phyloP scores from a whole-genome alignment of 768 basidiomycete genomes.

The Hypsizygus marmoreus region DNA sequence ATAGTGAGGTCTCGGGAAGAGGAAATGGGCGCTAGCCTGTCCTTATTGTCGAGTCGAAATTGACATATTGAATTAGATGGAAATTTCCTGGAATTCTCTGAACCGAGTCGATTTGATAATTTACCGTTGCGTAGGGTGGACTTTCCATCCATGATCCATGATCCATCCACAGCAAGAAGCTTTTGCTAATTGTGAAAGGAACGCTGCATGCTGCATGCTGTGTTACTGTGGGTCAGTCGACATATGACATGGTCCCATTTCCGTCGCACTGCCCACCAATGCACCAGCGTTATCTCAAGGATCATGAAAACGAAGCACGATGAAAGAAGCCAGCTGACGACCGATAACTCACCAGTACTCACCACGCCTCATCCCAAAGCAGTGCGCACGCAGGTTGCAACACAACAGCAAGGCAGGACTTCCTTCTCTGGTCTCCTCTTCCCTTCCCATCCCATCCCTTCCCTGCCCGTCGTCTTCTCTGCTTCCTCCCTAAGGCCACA shows the following conservation, averaged over 20 bases:
- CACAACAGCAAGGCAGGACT: slow-evolving; percentile 1
- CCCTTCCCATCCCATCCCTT: slow-evolving; percentile 9
- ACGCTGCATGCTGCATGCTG: too few species aligned
- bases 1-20: slow-evolving; percentile 6
- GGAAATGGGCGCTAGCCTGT: not conserved
- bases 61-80: slow-evolving; percentile 3
- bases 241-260: not conserved
- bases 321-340: too few species aligned
- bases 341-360: not conserved
- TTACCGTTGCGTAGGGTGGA: too few species aligned
- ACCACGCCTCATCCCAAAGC: not conserved
- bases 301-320: too few species aligned
- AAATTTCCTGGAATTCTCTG: slow-evolving; percentile 9
- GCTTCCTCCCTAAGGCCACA: not conserved
- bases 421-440: too few species aligned
- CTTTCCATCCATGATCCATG: too few species aligned
- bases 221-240: not conserved
- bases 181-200: too few species aligned
- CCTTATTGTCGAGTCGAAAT: not conserved
- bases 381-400: not conserved
- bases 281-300: too few species aligned
- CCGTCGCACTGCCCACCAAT: not conserved
- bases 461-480: slow-evolving; percentile 4
- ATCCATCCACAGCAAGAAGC: too few species aligned
- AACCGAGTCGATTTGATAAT: slow-evolving; percentile 14